A percentile compares a stretch with the other conserved stretches of the same genome.
These are phyloP conservation scores for Penicillium frequentans DNA, from an alignment of 2,329 filamentous ascomycete species.

Conservation along the genomic window DNA sequence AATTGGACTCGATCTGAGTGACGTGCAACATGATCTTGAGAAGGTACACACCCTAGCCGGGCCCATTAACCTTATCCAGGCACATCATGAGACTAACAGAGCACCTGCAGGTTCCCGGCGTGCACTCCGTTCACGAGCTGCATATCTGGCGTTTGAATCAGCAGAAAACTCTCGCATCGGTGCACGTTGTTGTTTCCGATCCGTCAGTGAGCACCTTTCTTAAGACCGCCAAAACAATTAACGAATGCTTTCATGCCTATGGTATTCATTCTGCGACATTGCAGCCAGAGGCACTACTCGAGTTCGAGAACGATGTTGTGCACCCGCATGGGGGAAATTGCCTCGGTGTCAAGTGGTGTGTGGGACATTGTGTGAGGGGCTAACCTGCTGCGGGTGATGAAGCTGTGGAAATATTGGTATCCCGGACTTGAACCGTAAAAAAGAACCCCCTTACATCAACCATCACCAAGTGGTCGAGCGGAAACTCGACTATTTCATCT, in stretches of 20 bases:
- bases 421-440: neutral
- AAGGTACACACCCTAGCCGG: constrained; percentile 44
- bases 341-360: constrained; percentile 53
- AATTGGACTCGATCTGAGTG: constrained; percentile 56
- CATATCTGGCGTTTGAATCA: constrained; percentile 75
- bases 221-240: constrained; percentile 60
- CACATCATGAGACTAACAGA: constrained; percentile 4
- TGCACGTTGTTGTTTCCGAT: constrained; percentile 65
- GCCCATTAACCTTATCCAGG: constrained; percentile 2
- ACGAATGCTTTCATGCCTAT: constrained; percentile 70
- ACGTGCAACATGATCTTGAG: constrained; percentile 69
- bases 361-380: constrained; percentile 50
- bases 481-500: constrained; percentile 23
- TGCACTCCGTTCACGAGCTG: constrained; percentile 68
- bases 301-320: neutral
- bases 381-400: constrained; percentile 54
- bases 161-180: constrained; percentile 67
- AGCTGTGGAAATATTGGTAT: neutral
- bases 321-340: constrained; percentile 22
- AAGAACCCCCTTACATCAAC: constrained; percentile 3
- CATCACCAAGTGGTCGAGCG: constrained; percentile 26
- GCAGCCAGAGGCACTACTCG: constrained; percentile 59
- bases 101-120: constrained; percentile 58
- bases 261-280: constrained; percentile 71
- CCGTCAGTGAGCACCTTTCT: constrained; percentile 60